A percentile compares a stretch with the other conserved stretches of the same genome.
phyloP scores from a whole-genome alignment of 2,329 filamentous ascomycete genomes.

The Thielaviopsis populi region DNA sequence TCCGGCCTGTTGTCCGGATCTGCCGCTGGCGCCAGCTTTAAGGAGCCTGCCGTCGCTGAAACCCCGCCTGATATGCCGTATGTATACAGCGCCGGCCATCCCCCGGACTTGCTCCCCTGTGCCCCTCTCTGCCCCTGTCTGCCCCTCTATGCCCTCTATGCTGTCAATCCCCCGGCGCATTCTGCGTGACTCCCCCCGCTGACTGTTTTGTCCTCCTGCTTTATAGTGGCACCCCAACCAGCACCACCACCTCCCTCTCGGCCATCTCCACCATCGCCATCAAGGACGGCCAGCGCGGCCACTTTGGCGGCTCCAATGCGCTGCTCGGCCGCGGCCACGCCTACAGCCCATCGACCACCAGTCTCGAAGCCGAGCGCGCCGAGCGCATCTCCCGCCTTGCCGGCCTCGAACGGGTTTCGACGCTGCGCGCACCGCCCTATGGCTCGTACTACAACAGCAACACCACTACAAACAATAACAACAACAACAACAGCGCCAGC shows the following conservation, averaged over 20 bases:
- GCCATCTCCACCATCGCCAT: slow-evolving; percentile 86
- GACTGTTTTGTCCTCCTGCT: background rate
- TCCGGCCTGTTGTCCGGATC: background rate
- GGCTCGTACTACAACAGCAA: slow-evolving; percentile 1
- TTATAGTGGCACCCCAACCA: slow-evolving; percentile 75
- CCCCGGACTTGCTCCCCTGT: too few relatives aligned
- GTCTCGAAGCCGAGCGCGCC: slow-evolving; percentile 78
- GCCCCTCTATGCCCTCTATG: background rate
- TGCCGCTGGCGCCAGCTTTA: background rate
- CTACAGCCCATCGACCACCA: slow-evolving; percentile 47
- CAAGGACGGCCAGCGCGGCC: slow-evolving; percentile 86
- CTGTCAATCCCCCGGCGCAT: background rate
- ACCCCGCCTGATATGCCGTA: slow-evolving; percentile 86
- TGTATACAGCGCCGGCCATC: slow-evolving; percentile 25
- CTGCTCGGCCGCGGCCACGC: slow-evolving; percentile 42
- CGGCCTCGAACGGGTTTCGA: slow-evolving; percentile 75
- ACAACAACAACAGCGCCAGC: slow-evolving; percentile 17
- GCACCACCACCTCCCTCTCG: slow-evolving; percentile 79
- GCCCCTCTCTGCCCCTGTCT: too few relatives aligned
- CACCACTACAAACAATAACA: slow-evolving; percentile 17
- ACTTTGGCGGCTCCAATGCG: slow-evolving; percentile 37
- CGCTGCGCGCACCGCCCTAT: slow-evolving; percentile 42
- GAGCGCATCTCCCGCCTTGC: slow-evolving; percentile 90
- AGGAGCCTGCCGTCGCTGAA: slow-evolving; percentile 42
- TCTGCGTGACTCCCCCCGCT: background rate